Base-by-base conservation (phyloP, 2,329 filamentous ascomycete species). In the Ascochyta clinopodiicola region DNA sequence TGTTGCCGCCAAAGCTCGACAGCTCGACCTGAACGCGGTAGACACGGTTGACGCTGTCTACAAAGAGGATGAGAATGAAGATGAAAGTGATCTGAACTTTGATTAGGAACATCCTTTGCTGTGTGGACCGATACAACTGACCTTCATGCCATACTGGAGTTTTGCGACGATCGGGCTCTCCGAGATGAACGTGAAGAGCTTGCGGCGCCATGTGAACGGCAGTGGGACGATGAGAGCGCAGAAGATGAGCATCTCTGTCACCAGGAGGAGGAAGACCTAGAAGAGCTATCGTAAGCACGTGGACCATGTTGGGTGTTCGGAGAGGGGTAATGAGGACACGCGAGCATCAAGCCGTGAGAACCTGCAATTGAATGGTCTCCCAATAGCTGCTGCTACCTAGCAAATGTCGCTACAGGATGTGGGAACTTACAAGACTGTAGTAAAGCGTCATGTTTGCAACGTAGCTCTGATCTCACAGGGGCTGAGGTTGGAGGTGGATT, bases 21-120 rank as follows among this genome's bases (percentile, higher is more conserved):
- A 98, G 83, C 80, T 99, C 95, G 62, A 95, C 79, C 80, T 98
- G 94, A 51, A 99, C 95, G 60, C 95, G 91, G 79, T 97, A 99
- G 72, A 99, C 95, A 63, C 95, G 91, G 78, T 89, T 90, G 77
- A 98, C 93, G 74, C 92, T 96, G 81, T 99, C 95, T 70, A 98
- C 86, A 80, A 99, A 99, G 63, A 99, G 88, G 63, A 99, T 96
- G 56, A 98, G 83, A 72, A 99, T 98, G 81, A 99, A 99, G 75
- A 99, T 94, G 76, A 99, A 99, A 2, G 92, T 96, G 54, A 99
- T 99, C 86, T 88, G 61, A 1, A 17, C 4, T 1, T 9, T 7
- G 4, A 44, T 71, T 45, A 73, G 65, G 46, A 8, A 17, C 3
- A 40, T 21, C 25, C 24, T 10, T 9, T 27, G 17, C 9, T 6